These are phyloP conservation scores for Ascochyta viciae-villosae DNA, from an alignment of 2,329 filamentous ascomycete genomes.

Conservation along the genomic window DNA sequence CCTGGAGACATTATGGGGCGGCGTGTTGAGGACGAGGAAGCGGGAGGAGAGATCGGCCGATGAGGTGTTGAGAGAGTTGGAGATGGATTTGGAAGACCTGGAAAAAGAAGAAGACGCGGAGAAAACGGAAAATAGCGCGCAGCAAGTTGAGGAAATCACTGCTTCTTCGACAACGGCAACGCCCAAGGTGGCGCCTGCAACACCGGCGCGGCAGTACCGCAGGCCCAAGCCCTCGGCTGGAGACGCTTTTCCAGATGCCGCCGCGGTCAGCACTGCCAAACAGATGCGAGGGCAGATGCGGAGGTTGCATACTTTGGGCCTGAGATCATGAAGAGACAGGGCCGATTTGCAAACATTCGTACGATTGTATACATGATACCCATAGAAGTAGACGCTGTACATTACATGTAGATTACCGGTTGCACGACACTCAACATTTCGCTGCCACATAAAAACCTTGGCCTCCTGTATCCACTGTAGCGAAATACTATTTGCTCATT, in stretches of 20 bases:
- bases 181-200: not conserved
- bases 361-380: slow-evolving; percentile 13
- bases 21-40: slow-evolving; percentile 52
- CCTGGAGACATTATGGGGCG: slow-evolving; percentile 69
- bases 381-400: slow-evolving; percentile 5
- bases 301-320: slow-evolving; percentile 37
- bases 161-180: not conserved
- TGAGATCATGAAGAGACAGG: slow-evolving; percentile 11
- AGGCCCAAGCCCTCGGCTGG: slow-evolving; percentile 30
- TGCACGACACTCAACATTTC: not conserved
- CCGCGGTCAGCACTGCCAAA: slow-evolving; percentile 9
- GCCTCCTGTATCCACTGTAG: too few relatives aligned
- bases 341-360: not conserved
- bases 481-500: too few relatives aligned
- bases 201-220: slow-evolving; percentile 25
- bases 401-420: not conserved
- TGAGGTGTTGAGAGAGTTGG: slow-evolving; percentile 34
- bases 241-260: slow-evolving; percentile 35
- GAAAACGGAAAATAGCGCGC: slow-evolving; percentile 2
- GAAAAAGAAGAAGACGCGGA: slow-evolving; percentile 24
- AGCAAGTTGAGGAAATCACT: not conserved
- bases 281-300: slow-evolving; percentile 29
- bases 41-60: slow-evolving; percentile 47
- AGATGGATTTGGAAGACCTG: slow-evolving; percentile 30
- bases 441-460: too few relatives aligned